Evolutionary conservation across 1,139 yeast species (phyloP), one percentile per base, ranked within the genome.

Genomic region (Diutina mesorugosa): DNA sequence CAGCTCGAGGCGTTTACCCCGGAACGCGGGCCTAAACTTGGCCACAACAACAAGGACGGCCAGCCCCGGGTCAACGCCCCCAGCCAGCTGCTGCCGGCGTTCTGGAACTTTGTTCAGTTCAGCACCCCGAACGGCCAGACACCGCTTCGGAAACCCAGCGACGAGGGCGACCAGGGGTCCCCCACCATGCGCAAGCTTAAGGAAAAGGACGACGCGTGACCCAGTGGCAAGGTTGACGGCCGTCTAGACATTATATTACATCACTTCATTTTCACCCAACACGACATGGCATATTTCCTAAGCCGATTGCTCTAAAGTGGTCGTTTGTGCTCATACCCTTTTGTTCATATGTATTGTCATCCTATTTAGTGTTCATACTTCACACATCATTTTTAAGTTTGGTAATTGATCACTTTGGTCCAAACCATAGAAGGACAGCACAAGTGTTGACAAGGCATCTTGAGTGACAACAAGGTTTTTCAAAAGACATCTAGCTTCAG

Each of bases 1-100:
- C 88, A 89, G 7, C 72, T 85, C 59, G 95, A 87, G 66, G 93
- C 95, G 1, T 87, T 85, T 63, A 87, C 95, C 0, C 95, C 95
- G 1, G 95, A 87, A 63, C 71, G 95, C 55, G 93, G 93, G 1
- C 76, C 81, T 32, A 74, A 76, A 54, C 69, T 69, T 51, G 68
- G 64, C 18, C 62, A 56, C n/a, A 47, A 58, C n/a, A 59, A 60
- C 14, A 62, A 61, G 50, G 56, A 60, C 16, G 60, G 57, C 16
- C 62, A 64, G 56, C 58, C 66, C 57, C 30, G 66, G 69, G 8
- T 63, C 60, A 60, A 70, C 68, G 1, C 55, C 60, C 50, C 73
- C 35, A 72, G 73, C 61, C 84, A 79, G 63, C 76, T 80, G 21
- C 83, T 89, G 1, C 90, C 93, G 1, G 90, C 91, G 12, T 78